Evolutionary conservation across 148 eudicot genomes (phyloP).

Genomic region (Arbutus unedo): DNA sequence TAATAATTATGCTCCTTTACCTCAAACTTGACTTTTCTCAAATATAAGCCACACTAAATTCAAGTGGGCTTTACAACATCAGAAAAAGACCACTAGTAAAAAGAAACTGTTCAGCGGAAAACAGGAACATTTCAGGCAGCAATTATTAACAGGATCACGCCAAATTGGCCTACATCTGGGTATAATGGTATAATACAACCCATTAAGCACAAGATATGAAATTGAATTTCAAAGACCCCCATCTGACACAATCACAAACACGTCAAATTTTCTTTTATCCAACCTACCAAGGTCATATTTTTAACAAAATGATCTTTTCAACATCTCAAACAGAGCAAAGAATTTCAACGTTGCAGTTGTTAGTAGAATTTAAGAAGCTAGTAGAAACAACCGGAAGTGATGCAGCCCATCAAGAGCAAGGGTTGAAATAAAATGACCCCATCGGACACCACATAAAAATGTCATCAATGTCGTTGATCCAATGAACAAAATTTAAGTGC

Average conservation of each 20-base stretch:
- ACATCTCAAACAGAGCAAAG: not conserved
- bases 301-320: not conserved
- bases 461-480: not conserved
- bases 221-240: not conserved
- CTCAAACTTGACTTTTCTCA: not conserved
- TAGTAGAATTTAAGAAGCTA: not conserved
- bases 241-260: constrained; percentile 1
- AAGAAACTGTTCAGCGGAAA: not conserved
- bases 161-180: not conserved
- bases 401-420: not conserved
- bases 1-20: not conserved
- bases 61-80: not conserved
- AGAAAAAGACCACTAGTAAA: not conserved
- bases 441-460: not conserved
- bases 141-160: not conserved
- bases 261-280: not conserved
- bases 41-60: not conserved
- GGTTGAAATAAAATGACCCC: not conserved
- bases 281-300: not conserved
- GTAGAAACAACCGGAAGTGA: too few relatives aligned
- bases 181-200: not conserved
- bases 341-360: not conserved
- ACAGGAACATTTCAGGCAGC: not conserved
- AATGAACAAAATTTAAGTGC: not conserved
- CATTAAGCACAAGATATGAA: not conserved